Conservation (phyloP, 106 monocot genomes). For the Dioscorea dumetorum region DNA sequence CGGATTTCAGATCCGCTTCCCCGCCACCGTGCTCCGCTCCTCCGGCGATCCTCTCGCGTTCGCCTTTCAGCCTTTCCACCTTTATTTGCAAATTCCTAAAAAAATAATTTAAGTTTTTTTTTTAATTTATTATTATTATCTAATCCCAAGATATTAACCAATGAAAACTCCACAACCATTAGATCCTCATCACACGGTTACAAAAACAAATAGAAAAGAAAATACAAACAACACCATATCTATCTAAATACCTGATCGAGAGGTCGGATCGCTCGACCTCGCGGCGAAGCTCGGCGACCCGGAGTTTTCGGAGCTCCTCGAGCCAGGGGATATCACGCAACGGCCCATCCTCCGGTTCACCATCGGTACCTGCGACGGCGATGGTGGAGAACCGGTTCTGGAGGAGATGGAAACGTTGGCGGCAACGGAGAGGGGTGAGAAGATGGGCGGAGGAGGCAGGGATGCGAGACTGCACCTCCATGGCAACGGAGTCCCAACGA, state of each 20-base stretch:
- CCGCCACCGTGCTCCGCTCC: neutral
- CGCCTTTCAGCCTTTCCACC: conserved; percentile 43
- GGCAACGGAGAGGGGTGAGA: conserved; percentile 20
- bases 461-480: conserved; percentile 14
- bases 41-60: conserved; percentile 25
- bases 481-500: conserved; percentile 38
- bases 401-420: conserved; percentile 16
- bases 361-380: conserved; percentile 5
- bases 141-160: neutral
- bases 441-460: neutral
- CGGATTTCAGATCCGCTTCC: no score
- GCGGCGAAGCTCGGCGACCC: conserved; percentile 76
- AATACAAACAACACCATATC: neutral
- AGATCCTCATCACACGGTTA: conserved; percentile 46
- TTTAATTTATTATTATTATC: neutral
- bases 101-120: conserved; percentile 4
- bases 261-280: conserved; percentile 70
- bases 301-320: conserved; percentile 28
- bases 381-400: conserved; percentile 20
- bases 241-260: conserved; percentile 69
- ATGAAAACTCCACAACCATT: neutral
- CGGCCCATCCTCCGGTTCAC: neutral
- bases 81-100: conserved; percentile 65
- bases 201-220: neutral
- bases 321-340: conserved; percentile 15